These are phyloP conservation scores for Euptelea pleiosperma DNA, from an alignment of 164 flowering plant species.

Conservation along the genomic window DNA sequence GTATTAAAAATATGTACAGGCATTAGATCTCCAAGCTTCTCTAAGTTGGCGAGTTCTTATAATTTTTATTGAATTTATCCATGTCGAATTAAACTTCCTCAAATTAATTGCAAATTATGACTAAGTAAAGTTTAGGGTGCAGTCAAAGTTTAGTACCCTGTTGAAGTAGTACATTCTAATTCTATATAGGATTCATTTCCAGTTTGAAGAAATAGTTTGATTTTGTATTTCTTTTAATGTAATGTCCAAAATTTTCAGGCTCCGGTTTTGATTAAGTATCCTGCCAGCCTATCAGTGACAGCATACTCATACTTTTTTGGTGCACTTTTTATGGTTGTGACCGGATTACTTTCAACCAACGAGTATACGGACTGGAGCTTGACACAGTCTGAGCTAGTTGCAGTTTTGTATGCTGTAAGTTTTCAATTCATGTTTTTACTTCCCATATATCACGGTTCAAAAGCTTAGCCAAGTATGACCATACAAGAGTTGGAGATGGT, in stretches of 20 bases:
- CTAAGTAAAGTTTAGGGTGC: too few relatives aligned
- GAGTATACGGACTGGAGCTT: conserved; percentile 72
- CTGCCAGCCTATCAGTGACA: conserved; percentile 85
- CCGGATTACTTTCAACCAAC: conserved; percentile 56
- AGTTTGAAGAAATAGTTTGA: background rate
- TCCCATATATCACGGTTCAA: background rate
- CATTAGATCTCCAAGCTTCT: too few relatives aligned
- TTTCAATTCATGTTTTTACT: background rate
- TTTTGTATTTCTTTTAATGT: background rate
- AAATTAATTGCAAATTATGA: too few relatives aligned
- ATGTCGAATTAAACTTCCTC: too few relatives aligned
- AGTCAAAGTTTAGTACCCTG: too few relatives aligned
- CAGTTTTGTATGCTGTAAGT: conserved; percentile 92
- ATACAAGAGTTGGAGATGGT: background rate
- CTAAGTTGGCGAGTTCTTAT: too few relatives aligned
- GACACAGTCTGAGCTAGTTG: conserved; percentile 65
- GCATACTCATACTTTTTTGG: conserved; percentile 92
- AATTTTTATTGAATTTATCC: too few relatives aligned
- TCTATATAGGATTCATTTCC: background rate
- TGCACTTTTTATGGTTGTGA: conserved; percentile 61
- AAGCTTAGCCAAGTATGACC: background rate
- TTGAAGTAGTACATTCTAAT: background rate
- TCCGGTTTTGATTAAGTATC: conserved; percentile 74
- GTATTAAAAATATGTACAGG: too few relatives aligned
- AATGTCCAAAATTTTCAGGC: conserved; percentile 52